Conservation (phyloP, 495 filamentous ascomycete species). For the Aspergillus biplanus region DNA sequence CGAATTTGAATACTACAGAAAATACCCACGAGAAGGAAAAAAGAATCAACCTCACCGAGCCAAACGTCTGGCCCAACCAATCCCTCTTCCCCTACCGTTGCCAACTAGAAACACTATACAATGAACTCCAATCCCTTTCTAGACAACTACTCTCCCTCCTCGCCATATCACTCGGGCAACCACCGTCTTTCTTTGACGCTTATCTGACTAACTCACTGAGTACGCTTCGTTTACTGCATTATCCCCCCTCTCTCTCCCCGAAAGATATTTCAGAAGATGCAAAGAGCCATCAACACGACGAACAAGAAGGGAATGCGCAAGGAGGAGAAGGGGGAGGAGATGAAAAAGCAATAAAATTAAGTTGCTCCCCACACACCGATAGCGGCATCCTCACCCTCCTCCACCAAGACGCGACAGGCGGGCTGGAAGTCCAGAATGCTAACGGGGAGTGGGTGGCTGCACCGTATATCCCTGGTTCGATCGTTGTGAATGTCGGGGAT, state of each 20-base stretch:
- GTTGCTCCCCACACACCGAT: conserved; percentile 52
- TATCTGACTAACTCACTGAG: conserved; percentile 45
- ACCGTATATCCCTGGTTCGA: conserved; percentile 45
- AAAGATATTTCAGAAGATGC: not conserved
- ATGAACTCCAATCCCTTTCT: conserved; percentile 45
- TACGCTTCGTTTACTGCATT: conserved; percentile 48
- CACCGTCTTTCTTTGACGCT: conserved; percentile 38
- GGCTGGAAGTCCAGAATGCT: conserved; percentile 46
- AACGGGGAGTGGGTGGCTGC: conserved; percentile 47
- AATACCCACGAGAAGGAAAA: no score
- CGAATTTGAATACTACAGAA: no score
- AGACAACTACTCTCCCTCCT: conserved; percentile 44
- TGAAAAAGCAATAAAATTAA: conserved; percentile 36
- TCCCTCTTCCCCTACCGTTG: conserved; percentile 21
- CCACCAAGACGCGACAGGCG: conserved; percentile 46
- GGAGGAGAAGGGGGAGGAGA: not conserved
- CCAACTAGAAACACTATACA: conserved; percentile 41
- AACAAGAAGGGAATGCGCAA: not conserved
- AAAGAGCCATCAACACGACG: not conserved
- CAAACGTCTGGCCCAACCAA: conserved; percentile 45
- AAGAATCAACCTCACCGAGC: conserved; percentile 45
- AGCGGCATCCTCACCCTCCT: conserved; percentile 48
- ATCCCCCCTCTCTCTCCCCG: conserved; percentile 24
- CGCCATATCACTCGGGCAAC: conserved; percentile 43
- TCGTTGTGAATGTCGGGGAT: conserved; percentile 58